Conservation (phyloP, 2,329 filamentous ascomycete species). For the Verticillium nubilum region DNA sequence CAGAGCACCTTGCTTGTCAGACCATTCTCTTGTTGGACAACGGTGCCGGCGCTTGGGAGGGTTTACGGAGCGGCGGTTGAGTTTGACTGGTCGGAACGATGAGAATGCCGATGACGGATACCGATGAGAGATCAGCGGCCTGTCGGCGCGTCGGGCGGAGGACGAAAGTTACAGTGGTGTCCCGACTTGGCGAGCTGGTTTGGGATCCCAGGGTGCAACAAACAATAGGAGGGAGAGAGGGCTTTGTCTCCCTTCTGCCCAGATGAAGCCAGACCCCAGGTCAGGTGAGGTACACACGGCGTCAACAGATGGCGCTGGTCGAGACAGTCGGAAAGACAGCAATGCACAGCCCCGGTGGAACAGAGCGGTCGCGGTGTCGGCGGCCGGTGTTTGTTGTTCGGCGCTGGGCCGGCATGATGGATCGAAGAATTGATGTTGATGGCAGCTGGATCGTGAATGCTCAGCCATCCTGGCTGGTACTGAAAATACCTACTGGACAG, state of each 20-base stretch:
- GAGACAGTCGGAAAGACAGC: not conserved
- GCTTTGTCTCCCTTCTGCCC: not conserved
- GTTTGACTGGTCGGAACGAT: not conserved
- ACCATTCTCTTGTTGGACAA: not conserved
- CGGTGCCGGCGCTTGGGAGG: not conserved
- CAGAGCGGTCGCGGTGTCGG: not conserved
- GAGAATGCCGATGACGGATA: not conserved
- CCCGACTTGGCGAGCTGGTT: too few relatives aligned
- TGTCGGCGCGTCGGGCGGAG: not conserved
- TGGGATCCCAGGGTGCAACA: not conserved
- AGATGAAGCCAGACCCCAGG: not conserved
- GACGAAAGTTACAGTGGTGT: too few relatives aligned
- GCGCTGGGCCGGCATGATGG: not conserved
- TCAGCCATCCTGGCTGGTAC: not conserved
- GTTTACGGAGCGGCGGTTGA: not conserved
- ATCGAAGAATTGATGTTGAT: not conserved
- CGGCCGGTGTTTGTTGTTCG: not conserved
- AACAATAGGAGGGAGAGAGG: not conserved
- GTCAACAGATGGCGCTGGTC: not conserved
- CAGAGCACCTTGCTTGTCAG: too few relatives aligned
- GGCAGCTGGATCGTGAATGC: not conserved
- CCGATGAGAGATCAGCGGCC: not conserved
- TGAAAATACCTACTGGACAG: too few relatives aligned
- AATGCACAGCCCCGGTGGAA: not conserved
- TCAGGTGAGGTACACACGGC: not conserved